These are phyloP conservation scores for Tulasnella sp. DNA, from an alignment of 768 basidiomycete genomes.

Conservation along the genomic window DNA sequence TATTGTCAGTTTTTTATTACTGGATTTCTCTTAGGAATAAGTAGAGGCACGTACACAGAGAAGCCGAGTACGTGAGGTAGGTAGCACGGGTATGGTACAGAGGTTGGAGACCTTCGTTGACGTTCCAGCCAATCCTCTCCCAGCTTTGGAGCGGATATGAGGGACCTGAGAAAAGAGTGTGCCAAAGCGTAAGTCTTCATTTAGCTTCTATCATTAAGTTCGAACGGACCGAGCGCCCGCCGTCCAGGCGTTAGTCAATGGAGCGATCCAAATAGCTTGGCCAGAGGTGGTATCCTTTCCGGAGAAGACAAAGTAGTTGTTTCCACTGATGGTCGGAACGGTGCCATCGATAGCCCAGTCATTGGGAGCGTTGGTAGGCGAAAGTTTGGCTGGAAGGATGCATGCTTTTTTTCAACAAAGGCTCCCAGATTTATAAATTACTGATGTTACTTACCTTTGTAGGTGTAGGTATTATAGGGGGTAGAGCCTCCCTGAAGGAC, in stretches of 20 bases:
- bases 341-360: constrained; percentile 10
- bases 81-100: not conserved
- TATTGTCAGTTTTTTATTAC: not conserved
- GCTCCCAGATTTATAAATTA: not conserved
- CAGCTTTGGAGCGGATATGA: constrained; percentile 11
- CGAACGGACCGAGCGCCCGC: not conserved
- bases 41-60: not conserved
- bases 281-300: not conserved
- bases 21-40: not conserved
- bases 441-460: not conserved
- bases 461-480: constrained; percentile 11
- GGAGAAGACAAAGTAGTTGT: constrained; percentile 7
- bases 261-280: constrained; percentile 4
- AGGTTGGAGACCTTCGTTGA: constrained; percentile 4
- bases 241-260: constrained; percentile 7
- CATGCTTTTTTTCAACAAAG: not conserved
- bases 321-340: not conserved
- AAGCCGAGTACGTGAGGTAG: constrained; percentile 2
- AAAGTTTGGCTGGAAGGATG: not conserved
- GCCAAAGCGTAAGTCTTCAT: not conserved
- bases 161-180: not conserved
- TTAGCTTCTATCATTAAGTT: not conserved
- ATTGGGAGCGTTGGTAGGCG: constrained; percentile 12
- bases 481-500: constrained; percentile 1
- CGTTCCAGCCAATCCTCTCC: not conserved